A percentile compares a stretch with the other conserved stretches of the same genome.
Conservation (phyloP, 345 rosid species). For the Moringa oleifera region DNA sequence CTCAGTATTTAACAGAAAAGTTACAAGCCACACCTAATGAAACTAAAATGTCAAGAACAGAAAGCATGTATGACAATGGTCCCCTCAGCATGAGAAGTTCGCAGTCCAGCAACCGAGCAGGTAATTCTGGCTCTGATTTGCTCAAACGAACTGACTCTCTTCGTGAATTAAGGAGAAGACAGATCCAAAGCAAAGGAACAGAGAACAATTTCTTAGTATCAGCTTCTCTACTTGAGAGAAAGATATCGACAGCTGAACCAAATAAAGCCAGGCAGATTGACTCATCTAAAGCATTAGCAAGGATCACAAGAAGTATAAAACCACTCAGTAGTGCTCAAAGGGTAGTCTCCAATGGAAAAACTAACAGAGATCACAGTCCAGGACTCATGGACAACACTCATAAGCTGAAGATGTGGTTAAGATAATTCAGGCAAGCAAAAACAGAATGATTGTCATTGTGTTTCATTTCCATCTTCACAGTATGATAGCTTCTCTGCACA, state of each 20-base stretch:
- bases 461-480: too few species aligned
- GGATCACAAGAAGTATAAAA: constrained; percentile 27
- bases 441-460: too few species aligned
- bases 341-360: constrained; percentile 10
- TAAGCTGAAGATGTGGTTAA: constrained; percentile 29
- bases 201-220: constrained; percentile 24
- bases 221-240: constrained; percentile 25
- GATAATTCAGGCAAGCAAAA: constrained; percentile 8
- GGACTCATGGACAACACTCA: constrained; percentile 12
- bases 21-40: constrained; percentile 15
- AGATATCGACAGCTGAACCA: constrained; percentile 14
- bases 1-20: constrained; percentile 9
- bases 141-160: constrained; percentile 36
- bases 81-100: constrained; percentile 19
- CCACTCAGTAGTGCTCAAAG: constrained; percentile 12
- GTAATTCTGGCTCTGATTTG: constrained; percentile 19
- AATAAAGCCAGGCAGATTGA: constrained; percentile 17
- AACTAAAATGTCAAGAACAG: constrained; percentile 11
- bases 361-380: constrained; percentile 16
- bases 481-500: too few species aligned
- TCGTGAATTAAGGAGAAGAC: constrained; percentile 30
- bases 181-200: constrained; percentile 23
- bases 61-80: constrained; percentile 17
- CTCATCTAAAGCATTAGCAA: constrained; percentile 26
- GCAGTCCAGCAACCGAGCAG: constrained; percentile 15